phyloP scores from a whole-genome alignment of 2,329 filamentous ascomycete genomes.

The Fusarium algeriense region DNA sequence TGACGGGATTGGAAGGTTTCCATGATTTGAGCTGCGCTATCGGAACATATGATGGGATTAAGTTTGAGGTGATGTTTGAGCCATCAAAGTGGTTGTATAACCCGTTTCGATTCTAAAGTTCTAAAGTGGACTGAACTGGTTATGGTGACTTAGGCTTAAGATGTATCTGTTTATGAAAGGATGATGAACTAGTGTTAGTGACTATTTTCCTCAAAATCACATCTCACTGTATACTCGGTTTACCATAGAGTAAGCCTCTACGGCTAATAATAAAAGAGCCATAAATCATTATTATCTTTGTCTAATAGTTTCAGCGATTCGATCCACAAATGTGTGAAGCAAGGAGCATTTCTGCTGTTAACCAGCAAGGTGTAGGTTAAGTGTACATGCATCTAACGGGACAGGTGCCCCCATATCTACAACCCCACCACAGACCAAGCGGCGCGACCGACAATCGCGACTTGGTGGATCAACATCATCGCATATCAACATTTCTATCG shows the following conservation, averaged over 20 bases:
- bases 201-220: no score
- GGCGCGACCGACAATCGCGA: constrained; percentile 24
- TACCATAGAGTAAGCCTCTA: no score
- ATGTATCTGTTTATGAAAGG: no score
- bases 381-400: constrained; percentile 47
- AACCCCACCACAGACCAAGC: constrained; percentile 45
- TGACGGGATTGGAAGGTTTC: constrained; percentile 76
- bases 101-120: constrained; percentile 38
- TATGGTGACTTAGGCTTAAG: neutral
- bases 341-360: neutral
- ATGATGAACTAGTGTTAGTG: no score
- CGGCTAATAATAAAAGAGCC: no score
- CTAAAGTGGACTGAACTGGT: neutral
- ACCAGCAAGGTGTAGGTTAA: neutral
- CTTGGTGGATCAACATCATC: constrained; percentile 25
- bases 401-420: constrained; percentile 44
- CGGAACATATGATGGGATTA: constrained; percentile 76
- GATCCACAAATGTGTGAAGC: no score
- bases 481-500: constrained; percentile 21
- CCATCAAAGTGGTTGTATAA: constrained; percentile 69
- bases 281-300: no score
- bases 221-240: no score
- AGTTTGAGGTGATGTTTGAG: constrained; percentile 75
- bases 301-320: no score
- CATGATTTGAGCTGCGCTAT: constrained; percentile 79